Conservation (phyloP, 768 basidiomycete genomes). For the Boletus reticulatus region DNA sequence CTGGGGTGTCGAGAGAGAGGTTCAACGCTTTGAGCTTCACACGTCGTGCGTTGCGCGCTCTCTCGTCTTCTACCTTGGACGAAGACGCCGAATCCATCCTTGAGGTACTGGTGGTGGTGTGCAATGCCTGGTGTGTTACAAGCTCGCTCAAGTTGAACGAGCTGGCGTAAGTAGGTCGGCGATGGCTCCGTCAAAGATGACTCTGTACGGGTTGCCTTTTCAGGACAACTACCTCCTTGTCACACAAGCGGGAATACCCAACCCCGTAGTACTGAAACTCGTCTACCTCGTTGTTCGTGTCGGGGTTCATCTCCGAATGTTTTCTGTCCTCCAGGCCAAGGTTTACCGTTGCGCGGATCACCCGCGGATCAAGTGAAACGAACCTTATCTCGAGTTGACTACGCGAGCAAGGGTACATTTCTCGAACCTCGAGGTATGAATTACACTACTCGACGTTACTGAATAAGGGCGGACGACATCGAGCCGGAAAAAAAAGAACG, state of each 20-base stretch:
- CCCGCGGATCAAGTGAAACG: conserved; percentile 21
- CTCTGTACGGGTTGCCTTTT: conserved; percentile 13
- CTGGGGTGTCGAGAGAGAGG: conserved; percentile 44
- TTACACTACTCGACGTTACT: conserved; percentile 8
- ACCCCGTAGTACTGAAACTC: background rate
- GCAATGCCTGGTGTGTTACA: background rate
- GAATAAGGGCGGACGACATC: conserved; percentile 6
- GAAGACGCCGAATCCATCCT: conserved; percentile 23
- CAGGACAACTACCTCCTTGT: background rate
- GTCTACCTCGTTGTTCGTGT: background rate
- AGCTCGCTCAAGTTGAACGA: background rate
- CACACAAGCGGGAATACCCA: background rate
- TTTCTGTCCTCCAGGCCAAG: conserved; percentile 8
- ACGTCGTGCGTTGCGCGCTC: conserved; percentile 53
- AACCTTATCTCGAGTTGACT: conserved; percentile 10
- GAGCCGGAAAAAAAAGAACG: conserved; percentile 5
- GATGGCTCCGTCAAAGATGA: conserved; percentile 8
- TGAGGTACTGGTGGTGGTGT: background rate
- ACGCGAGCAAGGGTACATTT: conserved; percentile 8
- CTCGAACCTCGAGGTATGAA: conserved; percentile 3
- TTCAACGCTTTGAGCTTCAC: conserved; percentile 59
- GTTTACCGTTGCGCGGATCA: conserved; percentile 26
- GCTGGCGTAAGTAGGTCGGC: conserved; percentile 1
- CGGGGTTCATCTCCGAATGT: conserved; percentile 32
- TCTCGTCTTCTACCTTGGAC: conserved; percentile 49